Conservation (phyloP, 345 rosid species). For the Firmiana major region DNA sequence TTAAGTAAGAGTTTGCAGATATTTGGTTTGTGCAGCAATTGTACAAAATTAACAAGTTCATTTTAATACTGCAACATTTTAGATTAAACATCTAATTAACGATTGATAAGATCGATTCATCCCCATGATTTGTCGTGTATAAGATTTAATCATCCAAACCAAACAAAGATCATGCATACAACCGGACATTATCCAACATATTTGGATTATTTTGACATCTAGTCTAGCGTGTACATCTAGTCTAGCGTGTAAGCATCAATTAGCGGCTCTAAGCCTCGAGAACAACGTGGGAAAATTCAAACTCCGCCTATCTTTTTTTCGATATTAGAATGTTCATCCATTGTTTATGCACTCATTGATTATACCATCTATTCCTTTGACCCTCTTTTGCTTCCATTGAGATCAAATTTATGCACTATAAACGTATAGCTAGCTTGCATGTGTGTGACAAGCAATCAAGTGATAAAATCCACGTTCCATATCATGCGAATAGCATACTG, state of each 20-base stretch:
- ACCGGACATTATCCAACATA: neutral
- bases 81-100: neutral
- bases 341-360: neutral
- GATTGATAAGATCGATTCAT: neutral
- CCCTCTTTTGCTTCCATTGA: neutral
- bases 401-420: neutral
- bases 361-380: neutral
- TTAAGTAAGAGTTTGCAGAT: neutral
- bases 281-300: conserved; percentile 3
- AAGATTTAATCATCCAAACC: neutral
- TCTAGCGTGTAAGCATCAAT: conserved; percentile 14
- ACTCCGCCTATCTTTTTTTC: neutral
- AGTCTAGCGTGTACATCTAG: conserved; percentile 8
- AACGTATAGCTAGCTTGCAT: neutral
- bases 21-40: neutral
- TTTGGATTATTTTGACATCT: conserved; percentile 11
- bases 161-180: neutral
- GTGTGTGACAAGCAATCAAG: neutral
- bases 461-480: neutral
- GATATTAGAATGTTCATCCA: neutral
- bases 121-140: neutral
- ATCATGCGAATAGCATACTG: neutral
- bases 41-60: conserved; percentile 10
- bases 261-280: conserved; percentile 2
- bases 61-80: neutral